phyloP scores from a whole-genome alignment of 129 eudicot species.

The Escallonia rubra region DNA sequence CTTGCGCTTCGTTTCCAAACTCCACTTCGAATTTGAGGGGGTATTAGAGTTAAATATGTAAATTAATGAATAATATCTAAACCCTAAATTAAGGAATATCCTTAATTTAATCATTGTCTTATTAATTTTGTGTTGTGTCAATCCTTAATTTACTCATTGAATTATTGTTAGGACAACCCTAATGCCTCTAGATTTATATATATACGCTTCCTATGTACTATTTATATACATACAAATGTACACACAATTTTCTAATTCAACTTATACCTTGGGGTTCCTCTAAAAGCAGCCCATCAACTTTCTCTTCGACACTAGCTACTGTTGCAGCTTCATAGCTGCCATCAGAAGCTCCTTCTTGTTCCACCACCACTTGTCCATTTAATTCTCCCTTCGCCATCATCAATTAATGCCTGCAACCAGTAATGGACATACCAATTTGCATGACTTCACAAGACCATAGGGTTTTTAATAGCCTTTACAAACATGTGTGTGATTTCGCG shows the following conservation, averaged over 20 bases:
- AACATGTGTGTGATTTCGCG: too few species aligned
- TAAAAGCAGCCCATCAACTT: slow-evolving; percentile 27
- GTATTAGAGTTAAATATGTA: too few species aligned
- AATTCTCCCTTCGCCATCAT: slow-evolving; percentile 15
- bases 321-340: not conserved
- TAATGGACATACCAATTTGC: too few species aligned
- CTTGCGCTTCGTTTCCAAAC: too few species aligned
- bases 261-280: slow-evolving; percentile 30
- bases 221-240: not conserved
- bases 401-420: too few species aligned
- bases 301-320: slow-evolving; percentile 17
- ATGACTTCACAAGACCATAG: too few species aligned
- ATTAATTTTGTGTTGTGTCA: not conserved
- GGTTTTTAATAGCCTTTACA: too few species aligned
- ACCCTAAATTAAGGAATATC: not conserved
- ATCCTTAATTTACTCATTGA: not conserved
- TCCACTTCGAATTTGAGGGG: too few species aligned
- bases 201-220: not conserved
- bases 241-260: not conserved
- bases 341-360: slow-evolving; percentile 18
- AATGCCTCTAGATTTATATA: not conserved
- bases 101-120: not conserved
- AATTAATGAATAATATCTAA: too few species aligned
- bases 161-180: not conserved
- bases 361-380: slow-evolving; percentile 4